Evolutionary conservation across 768 basidiomycete species (phyloP).

Genomic region (Suillus luteus): DNA sequence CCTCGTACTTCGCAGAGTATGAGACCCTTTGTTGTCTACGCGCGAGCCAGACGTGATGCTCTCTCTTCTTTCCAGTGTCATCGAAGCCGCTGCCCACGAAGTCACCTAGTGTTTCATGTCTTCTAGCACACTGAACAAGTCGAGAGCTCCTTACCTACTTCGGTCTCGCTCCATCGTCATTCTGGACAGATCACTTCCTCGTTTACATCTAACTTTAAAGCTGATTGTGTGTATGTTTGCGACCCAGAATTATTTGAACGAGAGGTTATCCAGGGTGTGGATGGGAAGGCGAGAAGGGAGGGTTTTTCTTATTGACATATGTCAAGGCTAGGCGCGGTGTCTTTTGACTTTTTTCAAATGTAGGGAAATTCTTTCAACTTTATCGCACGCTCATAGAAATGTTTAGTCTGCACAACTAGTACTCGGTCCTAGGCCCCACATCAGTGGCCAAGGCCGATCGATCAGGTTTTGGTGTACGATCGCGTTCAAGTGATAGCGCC

Average conservation of each 20-base stretch:
- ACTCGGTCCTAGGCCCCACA: not conserved
- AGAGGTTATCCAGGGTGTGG: conserved; percentile 37
- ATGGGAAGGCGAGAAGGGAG: conserved; percentile 39
- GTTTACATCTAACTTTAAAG: conserved; percentile 16
- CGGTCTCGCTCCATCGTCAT: not conserved
- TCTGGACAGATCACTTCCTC: conserved; percentile 15
- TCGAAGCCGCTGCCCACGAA: not conserved
- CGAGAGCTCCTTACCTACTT: conserved; percentile 8
- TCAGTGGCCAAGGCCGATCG: not conserved
- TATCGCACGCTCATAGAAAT: not conserved
- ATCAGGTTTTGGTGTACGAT: not conserved
- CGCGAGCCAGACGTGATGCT: conserved; percentile 55
- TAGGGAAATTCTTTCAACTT: not conserved
- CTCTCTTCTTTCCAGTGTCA: conserved; percentile 32
- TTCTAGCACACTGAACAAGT: conserved; percentile 31
- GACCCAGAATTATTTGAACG: conserved; percentile 51
- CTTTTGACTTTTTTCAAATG: conserved; percentile 34
- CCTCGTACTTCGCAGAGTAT: conserved; percentile 12
- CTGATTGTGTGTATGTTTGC: conserved; percentile 44
- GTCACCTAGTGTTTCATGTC: conserved; percentile 40
- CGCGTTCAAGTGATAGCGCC: not conserved
- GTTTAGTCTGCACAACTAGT: not conserved
- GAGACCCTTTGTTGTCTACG: conserved; percentile 52
- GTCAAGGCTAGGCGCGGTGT: not conserved
- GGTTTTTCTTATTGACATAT: conserved; percentile 44